These are phyloP conservation scores for Trichoderma asperellum DNA, from an alignment of 2,329 filamentous ascomycete genomes.

Conservation along the genomic window DNA sequence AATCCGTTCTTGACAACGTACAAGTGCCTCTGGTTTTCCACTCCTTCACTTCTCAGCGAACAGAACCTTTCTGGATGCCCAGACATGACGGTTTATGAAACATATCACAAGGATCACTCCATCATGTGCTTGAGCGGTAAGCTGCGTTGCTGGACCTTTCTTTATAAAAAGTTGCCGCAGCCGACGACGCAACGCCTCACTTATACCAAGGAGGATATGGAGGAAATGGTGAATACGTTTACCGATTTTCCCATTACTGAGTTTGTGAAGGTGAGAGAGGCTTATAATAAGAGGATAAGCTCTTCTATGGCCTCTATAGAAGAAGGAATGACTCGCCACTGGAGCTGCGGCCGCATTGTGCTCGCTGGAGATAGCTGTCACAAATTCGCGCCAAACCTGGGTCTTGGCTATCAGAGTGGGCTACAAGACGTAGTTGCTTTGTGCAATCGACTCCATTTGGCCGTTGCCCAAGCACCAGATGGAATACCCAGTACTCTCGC, in stretches of 20 bases:
- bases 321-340: slow-evolving; percentile 25
- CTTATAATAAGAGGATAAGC: not conserved
- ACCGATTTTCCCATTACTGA: not conserved
- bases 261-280: not conserved
- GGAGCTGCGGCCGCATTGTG: slow-evolving; percentile 38
- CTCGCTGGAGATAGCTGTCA: slow-evolving; percentile 39
- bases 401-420: slow-evolving; percentile 38
- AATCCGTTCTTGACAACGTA: slow-evolving; percentile 32
- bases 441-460: slow-evolving; percentile 28
- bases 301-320: not conserved
- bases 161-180: slow-evolving; percentile 37
- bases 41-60: slow-evolving; percentile 29
- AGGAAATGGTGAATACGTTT: not conserved
- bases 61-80: not conserved
- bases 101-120: slow-evolving; percentile 33
- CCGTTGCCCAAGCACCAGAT: not conserved
- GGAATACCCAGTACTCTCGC: not conserved
- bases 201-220: not conserved
- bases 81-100: slow-evolving; percentile 31
- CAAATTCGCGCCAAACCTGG: slow-evolving; percentile 33
- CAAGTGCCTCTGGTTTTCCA: slow-evolving; percentile 36
- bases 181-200: not conserved
- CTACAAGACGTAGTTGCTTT: slow-evolving; percentile 36
- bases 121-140: slow-evolving; percentile 37
- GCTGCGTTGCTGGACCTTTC: slow-evolving; percentile 37